Conservation (phyloP, 1,284 basidiomycete genomes). For the Leccinum insigne region DNA sequence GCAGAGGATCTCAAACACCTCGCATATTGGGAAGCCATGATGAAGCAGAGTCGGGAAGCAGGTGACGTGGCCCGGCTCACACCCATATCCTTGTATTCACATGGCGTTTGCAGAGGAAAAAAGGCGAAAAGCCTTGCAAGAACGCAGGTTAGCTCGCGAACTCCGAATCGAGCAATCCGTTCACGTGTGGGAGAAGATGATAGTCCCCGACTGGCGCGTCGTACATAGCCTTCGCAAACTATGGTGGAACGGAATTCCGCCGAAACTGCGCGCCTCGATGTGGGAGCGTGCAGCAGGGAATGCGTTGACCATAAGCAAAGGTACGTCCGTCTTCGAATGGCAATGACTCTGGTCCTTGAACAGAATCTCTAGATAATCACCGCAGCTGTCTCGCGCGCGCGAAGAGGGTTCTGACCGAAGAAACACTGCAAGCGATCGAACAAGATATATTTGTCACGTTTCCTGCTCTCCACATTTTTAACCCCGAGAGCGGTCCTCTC, state of each 20-base stretch:
- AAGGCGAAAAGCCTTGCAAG: constrained; percentile 59
- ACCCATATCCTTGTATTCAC: constrained; percentile 10
- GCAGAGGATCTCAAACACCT: constrained; percentile 85
- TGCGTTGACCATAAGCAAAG: constrained; percentile 83
- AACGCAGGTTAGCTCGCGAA: constrained; percentile 68
- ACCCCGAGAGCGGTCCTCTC: constrained; percentile 75
- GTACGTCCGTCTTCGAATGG: constrained; percentile 39
- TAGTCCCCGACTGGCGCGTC: constrained; percentile 82
- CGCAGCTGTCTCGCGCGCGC: constrained; percentile 74
- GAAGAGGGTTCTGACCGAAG: constrained; percentile 63
- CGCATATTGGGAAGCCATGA: constrained; percentile 91
- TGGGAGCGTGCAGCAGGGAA: constrained; percentile 94
- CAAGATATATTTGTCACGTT: constrained; percentile 80
- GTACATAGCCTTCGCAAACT: constrained; percentile 69
- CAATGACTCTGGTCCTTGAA: background rate
- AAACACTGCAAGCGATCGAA: constrained; percentile 74
- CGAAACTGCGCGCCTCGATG: constrained; percentile 80
- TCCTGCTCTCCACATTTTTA: constrained; percentile 89
- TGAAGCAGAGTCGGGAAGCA: constrained; percentile 74
- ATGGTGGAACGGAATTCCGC: constrained; percentile 95
- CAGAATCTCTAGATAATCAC: constrained; percentile 58
- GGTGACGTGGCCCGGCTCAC: constrained; percentile 46
- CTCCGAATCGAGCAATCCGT: constrained; percentile 68
- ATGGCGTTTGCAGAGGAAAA: constrained; percentile 60
- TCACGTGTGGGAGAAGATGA: constrained; percentile 74